Evolutionary conservation across 768 basidiomycete species (phyloP).

Genomic region (Amanita exitialis): DNA sequence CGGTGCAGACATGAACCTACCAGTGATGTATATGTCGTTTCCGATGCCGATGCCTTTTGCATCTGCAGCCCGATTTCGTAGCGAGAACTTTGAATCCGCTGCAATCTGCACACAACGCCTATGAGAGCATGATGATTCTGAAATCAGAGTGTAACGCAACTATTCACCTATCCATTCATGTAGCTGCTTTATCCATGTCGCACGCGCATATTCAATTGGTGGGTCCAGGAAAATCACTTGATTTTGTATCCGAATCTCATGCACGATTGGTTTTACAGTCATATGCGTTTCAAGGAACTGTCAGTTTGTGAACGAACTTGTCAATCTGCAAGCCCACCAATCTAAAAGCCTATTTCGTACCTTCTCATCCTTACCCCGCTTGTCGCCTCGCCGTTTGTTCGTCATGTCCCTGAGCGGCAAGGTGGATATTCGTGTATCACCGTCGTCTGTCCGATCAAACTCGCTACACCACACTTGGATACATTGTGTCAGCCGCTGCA

Average conservation of each 20-base stretch:
- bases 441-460: constrained; percentile 71
- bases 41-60: constrained; percentile 53
- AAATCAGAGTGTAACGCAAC: neutral
- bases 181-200: constrained; percentile 81
- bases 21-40: constrained; percentile 76
- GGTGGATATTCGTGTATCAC: constrained; percentile 46
- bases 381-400: constrained; percentile 59
- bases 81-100: constrained; percentile 86
- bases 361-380: constrained; percentile 73
- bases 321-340: neutral
- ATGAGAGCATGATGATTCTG: neutral
- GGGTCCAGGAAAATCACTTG: constrained; percentile 99
- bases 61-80: constrained; percentile 96
- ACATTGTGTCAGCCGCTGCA: constrained; percentile 65
- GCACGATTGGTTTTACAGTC: constrained; percentile 76
- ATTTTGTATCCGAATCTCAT: constrained; percentile 97
- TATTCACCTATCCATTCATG: constrained; percentile 78
- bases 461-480: constrained; percentile 84
- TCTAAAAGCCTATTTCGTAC: constrained; percentile 21
- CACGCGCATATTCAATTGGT: constrained; percentile 89
- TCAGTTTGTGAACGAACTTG: neutral
- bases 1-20: constrained; percentile 30
- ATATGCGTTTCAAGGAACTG: constrained; percentile 69
- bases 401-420: constrained; percentile 39
- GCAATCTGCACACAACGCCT: constrained; percentile 84